Percentiles rank a stretch among this genome's conserved stretches.
Evolutionary conservation across 331 rosid genomes (phyloP).

Genomic region (Rhamnella rubrinervis): DNA sequence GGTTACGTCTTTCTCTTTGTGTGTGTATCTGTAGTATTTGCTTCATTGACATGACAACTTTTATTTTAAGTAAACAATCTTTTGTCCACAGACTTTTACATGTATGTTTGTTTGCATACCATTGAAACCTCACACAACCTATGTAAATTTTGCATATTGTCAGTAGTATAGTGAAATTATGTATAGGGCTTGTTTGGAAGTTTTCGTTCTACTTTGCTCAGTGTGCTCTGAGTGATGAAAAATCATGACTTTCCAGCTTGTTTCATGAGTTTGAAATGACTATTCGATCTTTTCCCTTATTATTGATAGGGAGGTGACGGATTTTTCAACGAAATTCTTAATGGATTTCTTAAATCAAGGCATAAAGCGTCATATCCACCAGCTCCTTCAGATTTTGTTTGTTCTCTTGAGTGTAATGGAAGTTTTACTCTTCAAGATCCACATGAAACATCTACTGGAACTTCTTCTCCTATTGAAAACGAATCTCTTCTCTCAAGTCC

Average conservation of each 20-base stretch:
- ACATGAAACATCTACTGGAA: constrained; percentile 41
- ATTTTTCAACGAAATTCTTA: constrained; percentile 95
- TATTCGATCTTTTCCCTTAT: constrained; percentile 18
- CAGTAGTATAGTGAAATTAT: too few relatives aligned
- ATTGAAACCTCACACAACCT: neutral
- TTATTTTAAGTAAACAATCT: neutral
- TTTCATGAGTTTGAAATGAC: constrained; percentile 17
- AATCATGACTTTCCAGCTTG: neutral
- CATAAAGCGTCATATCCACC: constrained; percentile 80
- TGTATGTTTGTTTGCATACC: neutral
- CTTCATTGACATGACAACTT: neutral
- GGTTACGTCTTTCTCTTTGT: neutral
- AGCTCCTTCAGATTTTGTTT: constrained; percentile 62
- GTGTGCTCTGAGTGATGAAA: neutral
- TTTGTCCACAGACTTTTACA: neutral
- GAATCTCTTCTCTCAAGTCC: constrained; percentile 58
- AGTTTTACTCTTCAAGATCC: constrained; percentile 38
- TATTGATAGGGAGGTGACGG: constrained; percentile 95
- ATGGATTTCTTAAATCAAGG: constrained; percentile 88
- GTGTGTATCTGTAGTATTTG: constrained; percentile 15
- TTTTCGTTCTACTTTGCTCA: neutral
- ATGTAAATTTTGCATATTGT: neutral
- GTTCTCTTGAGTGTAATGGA: constrained; percentile 34
- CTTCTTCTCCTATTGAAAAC: constrained; percentile 47
- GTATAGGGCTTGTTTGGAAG: too few relatives aligned